phyloP scores from a whole-genome alignment of 805 yeast genomes.

The Saturnispora serradocipensis region DNA sequence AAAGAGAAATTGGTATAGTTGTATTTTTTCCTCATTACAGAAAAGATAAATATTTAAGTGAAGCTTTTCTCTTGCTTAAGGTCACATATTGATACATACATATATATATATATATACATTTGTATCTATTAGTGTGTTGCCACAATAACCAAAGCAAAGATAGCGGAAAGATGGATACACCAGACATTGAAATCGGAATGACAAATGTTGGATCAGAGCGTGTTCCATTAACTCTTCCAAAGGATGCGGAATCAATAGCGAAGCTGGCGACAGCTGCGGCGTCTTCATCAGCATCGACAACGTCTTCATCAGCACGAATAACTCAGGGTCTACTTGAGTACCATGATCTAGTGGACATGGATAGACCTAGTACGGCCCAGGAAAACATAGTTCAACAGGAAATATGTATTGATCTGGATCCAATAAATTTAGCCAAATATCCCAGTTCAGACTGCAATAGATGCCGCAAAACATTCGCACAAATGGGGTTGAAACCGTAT shows the following conservation, averaged over 20 bases:
- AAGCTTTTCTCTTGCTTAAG: neutral
- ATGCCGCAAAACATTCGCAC: conserved; percentile 53
- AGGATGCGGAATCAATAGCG: neutral
- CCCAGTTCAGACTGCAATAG: conserved; percentile 35
- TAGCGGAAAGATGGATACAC: neutral
- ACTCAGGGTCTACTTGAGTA: neutral
- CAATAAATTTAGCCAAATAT: conserved; percentile 12
- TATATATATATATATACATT: neutral
- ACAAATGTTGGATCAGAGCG: neutral
- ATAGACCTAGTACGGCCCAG: neutral
- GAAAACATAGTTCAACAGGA: neutral
- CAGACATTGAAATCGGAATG: neutral
- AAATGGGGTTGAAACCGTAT: conserved; percentile 35
- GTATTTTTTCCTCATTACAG: neutral
- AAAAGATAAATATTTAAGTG: neutral
- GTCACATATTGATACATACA: neutral
- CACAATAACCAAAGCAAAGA: neutral
- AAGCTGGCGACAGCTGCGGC: neutral
- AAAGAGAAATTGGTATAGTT: neutral
- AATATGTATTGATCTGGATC: conserved; percentile 17
- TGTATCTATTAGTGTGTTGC: neutral
- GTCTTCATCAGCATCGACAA: neutral
- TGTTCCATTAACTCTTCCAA: neutral
- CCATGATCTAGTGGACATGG: neutral
- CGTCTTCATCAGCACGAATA: neutral